Conservation (phyloP, 2,329 filamentous ascomycete genomes). For the Talaromyces piceae region DNA sequence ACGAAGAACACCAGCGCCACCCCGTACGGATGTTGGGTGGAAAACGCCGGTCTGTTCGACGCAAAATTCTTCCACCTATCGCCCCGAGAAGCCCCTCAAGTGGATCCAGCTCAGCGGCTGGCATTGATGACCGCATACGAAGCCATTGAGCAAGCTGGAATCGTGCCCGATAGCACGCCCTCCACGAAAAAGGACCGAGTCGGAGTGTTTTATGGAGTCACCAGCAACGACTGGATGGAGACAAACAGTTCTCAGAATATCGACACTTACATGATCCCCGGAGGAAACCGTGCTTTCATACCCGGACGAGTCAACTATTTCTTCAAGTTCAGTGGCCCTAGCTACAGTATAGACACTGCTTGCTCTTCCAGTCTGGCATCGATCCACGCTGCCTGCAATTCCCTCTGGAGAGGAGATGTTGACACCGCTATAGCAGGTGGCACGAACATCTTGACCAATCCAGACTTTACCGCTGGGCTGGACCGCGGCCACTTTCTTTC, state of each 20-base stretch:
- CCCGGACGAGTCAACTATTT: conserved; percentile 57
- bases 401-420: conserved; percentile 65
- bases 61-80: conserved; percentile 43
- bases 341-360: conserved; percentile 62
- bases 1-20: conserved; percentile 22
- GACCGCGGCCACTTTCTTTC: conserved; percentile 71
- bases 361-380: conserved; percentile 64
- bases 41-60: conserved; percentile 30
- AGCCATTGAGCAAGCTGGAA: conserved; percentile 68
- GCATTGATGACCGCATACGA: conserved; percentile 68
- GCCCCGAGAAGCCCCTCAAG: conserved; percentile 66
- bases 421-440: conserved; percentile 73
- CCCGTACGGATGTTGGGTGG: conserved; percentile 27
- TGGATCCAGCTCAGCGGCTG: conserved; percentile 69
- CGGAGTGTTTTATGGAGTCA: conserved; percentile 64
- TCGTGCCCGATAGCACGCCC: conserved; percentile 60
- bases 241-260: conserved; percentile 63
- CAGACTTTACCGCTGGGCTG: conserved; percentile 66
- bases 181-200: conserved; percentile 55
- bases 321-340: conserved; percentile 62
- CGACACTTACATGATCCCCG: conserved; percentile 57
- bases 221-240: conserved; percentile 52
- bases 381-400: conserved; percentile 61
- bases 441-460: conserved; percentile 63
- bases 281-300: conserved; percentile 30